These are phyloP conservation scores for Talaromyces liani DNA, from an alignment of 495 filamentous ascomycete species.

Conservation along the genomic window DNA sequence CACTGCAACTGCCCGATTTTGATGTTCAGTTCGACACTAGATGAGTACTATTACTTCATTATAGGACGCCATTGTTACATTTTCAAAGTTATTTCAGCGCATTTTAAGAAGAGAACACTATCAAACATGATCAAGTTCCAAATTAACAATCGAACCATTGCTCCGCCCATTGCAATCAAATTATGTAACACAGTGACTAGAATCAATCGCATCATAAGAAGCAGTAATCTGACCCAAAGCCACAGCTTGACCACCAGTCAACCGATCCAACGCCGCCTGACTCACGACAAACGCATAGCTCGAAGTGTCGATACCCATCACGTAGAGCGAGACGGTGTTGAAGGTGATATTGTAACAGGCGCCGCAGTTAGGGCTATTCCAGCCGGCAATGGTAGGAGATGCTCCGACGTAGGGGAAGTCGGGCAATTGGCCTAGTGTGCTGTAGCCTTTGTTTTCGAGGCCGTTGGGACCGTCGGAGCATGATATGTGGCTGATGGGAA, in stretches of 20 bases:
- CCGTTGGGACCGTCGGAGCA: slow-evolving; percentile 50
- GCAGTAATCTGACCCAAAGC: slow-evolving; percentile 50
- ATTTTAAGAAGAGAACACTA: not conserved
- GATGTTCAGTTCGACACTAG: too few species aligned
- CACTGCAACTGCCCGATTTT: too few species aligned
- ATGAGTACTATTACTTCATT: too few species aligned
- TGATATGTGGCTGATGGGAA: slow-evolving; percentile 55
- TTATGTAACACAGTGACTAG: slow-evolving; percentile 1
- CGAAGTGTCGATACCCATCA: slow-evolving; percentile 61
- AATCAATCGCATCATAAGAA: slow-evolving; percentile 20
- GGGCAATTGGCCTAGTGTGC: slow-evolving; percentile 51
- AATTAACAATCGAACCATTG: not conserved
- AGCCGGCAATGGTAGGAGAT: slow-evolving; percentile 48
- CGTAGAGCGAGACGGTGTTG: slow-evolving; percentile 50
- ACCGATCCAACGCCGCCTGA: slow-evolving; percentile 53
- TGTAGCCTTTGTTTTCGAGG: slow-evolving; percentile 60
- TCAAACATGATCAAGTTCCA: not conserved
- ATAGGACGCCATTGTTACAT: not conserved
- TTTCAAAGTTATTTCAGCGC: not conserved
- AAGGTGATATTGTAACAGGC: slow-evolving; percentile 61
- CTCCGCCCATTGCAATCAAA: not conserved
- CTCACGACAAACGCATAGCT: slow-evolving; percentile 57
- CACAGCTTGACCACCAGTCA: slow-evolving; percentile 52
- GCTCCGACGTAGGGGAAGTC: slow-evolving; percentile 58
- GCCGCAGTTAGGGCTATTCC: slow-evolving; percentile 56